Evolutionary conservation across 495 filamentous ascomycete genomes (phyloP).

Genomic region (Pyrenopolyporus hunteri): DNA sequence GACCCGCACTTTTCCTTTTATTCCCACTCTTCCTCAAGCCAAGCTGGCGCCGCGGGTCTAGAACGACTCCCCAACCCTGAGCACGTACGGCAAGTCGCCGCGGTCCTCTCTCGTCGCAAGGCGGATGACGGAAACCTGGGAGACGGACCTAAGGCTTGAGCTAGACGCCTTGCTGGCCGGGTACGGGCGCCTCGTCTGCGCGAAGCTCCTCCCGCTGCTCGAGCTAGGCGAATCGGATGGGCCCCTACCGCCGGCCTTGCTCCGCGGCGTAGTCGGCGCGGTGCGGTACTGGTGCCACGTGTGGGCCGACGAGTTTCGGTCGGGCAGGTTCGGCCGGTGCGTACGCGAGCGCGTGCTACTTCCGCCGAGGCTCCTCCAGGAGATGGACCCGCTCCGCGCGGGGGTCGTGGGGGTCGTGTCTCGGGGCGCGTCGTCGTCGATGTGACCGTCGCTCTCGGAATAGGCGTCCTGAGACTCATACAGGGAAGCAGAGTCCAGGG

Average conservation of each 20-base stretch:
- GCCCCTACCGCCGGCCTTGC: constrained; percentile 35
- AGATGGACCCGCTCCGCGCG: constrained; percentile 30
- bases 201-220: constrained; percentile 48
- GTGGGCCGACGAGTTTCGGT: constrained; percentile 46
- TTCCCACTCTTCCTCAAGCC: neutral
- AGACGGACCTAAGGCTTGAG: constrained; percentile 46
- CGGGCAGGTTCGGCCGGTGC: constrained; percentile 20
- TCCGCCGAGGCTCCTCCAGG: constrained; percentile 35
- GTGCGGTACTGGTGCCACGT: constrained; percentile 52
- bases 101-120: constrained; percentile 46
- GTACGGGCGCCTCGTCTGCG: constrained; percentile 52
- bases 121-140: constrained; percentile 49
- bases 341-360: constrained; percentile 39
- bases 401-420: constrained; percentile 37
- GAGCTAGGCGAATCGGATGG: constrained; percentile 44
- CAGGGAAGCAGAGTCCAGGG: constrained; percentile 58
- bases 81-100: constrained; percentile 51
- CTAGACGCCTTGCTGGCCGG: constrained; percentile 47
- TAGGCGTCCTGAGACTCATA: constrained; percentile 43
- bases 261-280: constrained; percentile 59
- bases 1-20: too few relatives aligned
- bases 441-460: constrained; percentile 50
- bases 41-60: neutral
- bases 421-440: constrained; percentile 54
- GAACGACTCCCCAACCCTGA: constrained; percentile 37